A percentile compares a stretch with the other conserved stretches of the same genome.
Conservation (phyloP, 2,329 filamentous ascomycete genomes). For the Beauveria sp. region DNA sequence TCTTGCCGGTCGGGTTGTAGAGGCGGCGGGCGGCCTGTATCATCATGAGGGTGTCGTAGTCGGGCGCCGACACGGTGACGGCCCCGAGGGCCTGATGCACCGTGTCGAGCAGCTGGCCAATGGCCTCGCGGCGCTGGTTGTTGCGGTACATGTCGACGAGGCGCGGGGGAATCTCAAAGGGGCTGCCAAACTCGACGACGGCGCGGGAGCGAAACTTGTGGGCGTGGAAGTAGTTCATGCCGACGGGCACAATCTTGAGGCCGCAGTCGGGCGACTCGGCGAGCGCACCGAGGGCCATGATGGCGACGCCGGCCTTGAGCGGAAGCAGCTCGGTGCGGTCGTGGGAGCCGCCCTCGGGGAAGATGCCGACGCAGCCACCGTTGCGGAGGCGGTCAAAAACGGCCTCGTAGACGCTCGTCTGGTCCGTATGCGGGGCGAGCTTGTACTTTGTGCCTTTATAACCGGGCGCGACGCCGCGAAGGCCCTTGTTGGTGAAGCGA, state of each 20-base stretch:
- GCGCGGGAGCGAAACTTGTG: conserved; percentile 97
- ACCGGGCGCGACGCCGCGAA: conserved; percentile 48
- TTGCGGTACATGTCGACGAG: conserved; percentile 79
- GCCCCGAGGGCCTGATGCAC: conserved; percentile 79
- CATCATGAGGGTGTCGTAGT: conserved; percentile 94
- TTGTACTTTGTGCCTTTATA: conserved; percentile 79
- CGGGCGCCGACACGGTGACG: conserved; percentile 85
- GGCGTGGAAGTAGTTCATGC: conserved; percentile 99
- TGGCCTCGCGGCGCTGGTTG: conserved; percentile 78
- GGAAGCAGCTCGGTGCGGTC: conserved; percentile 87
- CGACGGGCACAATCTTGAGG: conserved; percentile 89
- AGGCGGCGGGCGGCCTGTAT: conserved; percentile 90
- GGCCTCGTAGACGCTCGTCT: conserved; percentile 86
- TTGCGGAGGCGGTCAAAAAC: conserved; percentile 77
- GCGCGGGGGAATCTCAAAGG: conserved; percentile 75
- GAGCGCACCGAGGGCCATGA: conserved; percentile 91
- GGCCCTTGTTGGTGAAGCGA: conserved; percentile 48
- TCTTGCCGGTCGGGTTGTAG: conserved; percentile 92
- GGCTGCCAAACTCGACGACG: conserved; percentile 88
- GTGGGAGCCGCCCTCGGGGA: conserved; percentile 93
- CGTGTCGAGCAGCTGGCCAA: conserved; percentile 75
- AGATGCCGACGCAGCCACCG: conserved; percentile 90
- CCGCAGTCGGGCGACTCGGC: conserved; percentile 80
- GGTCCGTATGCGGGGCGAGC: conserved; percentile 86
- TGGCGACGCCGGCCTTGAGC: conserved; percentile 91